Base-by-base conservation (phyloP, 306 rosid species). In the Dryas drummondii region DNA sequence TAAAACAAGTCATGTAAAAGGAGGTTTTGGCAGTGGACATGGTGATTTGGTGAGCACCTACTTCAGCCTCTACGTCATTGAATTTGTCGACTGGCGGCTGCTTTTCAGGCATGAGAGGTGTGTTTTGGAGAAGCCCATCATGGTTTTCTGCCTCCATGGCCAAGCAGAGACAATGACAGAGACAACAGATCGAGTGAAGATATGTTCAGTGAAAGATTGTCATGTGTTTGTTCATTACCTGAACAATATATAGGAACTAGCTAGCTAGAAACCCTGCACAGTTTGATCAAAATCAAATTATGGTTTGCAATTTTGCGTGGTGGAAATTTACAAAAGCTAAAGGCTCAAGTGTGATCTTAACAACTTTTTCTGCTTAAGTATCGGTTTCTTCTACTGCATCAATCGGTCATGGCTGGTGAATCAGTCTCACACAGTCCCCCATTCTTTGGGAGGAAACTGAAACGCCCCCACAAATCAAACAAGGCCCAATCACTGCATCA, bases 61-160 rank as follows among this genome's bases (percentile, higher is more conserved):
- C 62, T 19, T 13, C 50, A 41, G n/a, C 63, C 19, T 42, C 48
- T 10, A 1, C 60, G 0, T 49, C 82, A 44, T 60, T 32, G 3
- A 42, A 11, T 12, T 60, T 44, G 62, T 16, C 22, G 22, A 19
- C 59, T 4, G 42, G 68, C 13, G 49, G 7, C 49, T 49, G 45
- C 4, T 60, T 54, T 4, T 45, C 22, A 19, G 22, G 60, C 45
- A 78, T 41, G 42, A 78, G 65, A 13, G 73, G 82, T 6, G 8
- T 3, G 40, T 44, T 32, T 4, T 50, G 27, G 51, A 14, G 8
- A 45, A 57, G 12, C 26, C 8, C 66, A 26, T 74, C 66, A 26
- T 27, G 14, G 17, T 60, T 60, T 60, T 4, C 45, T 5, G 66
- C 66, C 4, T 2, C 44, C 66, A 32, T 60, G 42, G 1, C 17